A percentile compares a stretch with the other conserved stretches of the same genome.
These are phyloP conservation scores for Venturia asperata DNA, from an alignment of 2,329 filamentous ascomycete genomes.

Conservation along the genomic window DNA sequence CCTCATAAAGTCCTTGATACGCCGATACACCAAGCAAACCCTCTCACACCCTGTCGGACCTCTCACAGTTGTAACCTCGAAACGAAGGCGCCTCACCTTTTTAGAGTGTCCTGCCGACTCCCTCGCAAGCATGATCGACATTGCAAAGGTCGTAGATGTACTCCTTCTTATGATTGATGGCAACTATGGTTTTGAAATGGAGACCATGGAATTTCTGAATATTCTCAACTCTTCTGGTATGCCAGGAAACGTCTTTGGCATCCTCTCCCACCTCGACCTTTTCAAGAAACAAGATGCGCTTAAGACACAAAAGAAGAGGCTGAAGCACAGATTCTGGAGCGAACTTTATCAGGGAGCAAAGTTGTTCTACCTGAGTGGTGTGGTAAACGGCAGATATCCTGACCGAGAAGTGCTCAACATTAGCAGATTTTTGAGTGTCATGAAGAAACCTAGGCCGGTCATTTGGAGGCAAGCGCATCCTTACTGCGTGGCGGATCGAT, in stretches of 20 bases:
- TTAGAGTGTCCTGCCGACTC: slow-evolving; percentile 93
- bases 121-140: slow-evolving; percentile 91
- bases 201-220: slow-evolving; percentile 99
- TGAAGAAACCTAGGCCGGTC: slow-evolving; percentile 97
- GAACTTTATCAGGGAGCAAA: slow-evolving; percentile 96
- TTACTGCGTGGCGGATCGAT: slow-evolving; percentile 87
- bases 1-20: slow-evolving; percentile 86
- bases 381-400: slow-evolving; percentile 93
- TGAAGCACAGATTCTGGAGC: slow-evolving; percentile 95
- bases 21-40: slow-evolving; percentile 92
- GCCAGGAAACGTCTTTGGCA: slow-evolving; percentile 97
- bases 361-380: slow-evolving; percentile 91
- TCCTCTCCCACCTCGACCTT: slow-evolving; percentile 90
- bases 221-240: slow-evolving; percentile 90
- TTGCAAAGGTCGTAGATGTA: slow-evolving; percentile 95
- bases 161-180: slow-evolving; percentile 97
- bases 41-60: slow-evolving; percentile 84
- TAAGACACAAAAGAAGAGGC: slow-evolving; percentile 87
- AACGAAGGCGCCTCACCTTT: slow-evolving; percentile 89
- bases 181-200: slow-evolving; percentile 99
- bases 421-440: slow-evolving; percentile 89
- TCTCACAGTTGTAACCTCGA: slow-evolving; percentile 92
- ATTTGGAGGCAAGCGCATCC: slow-evolving; percentile 96
- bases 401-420: slow-evolving; percentile 95
- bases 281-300: slow-evolving; percentile 90